Percentiles rank a stretch among this genome's conserved stretches.
Evolutionary conservation across 768 basidiomycete genomes (phyloP).

Genomic region (Lentinula detonsa): DNA sequence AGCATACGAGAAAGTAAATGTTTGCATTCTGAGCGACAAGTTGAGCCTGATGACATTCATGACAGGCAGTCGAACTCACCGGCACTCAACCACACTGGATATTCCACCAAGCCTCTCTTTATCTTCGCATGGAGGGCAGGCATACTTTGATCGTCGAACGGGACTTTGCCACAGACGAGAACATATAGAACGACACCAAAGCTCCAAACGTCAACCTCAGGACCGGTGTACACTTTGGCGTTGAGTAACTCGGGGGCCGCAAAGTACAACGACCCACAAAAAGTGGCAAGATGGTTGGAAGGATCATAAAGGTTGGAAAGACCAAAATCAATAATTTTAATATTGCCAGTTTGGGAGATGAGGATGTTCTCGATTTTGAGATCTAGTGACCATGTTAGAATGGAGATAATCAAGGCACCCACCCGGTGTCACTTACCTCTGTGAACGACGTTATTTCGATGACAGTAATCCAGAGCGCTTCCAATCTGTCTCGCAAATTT

Average conservation of each 20-base stretch:
- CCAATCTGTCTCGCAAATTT: conserved; percentile 99
- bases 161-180: conserved; percentile 96
- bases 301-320: conserved; percentile 95
- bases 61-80: conserved; percentile 43
- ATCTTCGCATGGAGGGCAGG: conserved; percentile 98
- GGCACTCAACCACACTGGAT: conserved; percentile 93
- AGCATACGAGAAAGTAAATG: conserved; percentile 91
- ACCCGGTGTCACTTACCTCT: conserved; percentile 46
- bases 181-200: conserved; percentile 98
- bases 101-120: conserved; percentile 94
- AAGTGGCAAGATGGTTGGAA: conserved; percentile 75
- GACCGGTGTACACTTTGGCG: conserved; percentile 94
- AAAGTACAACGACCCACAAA: conserved; percentile 97
- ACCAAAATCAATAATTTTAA: conserved; percentile 99
- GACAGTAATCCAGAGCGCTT: conserved; percentile 93
- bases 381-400: conserved; percentile 34
- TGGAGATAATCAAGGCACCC: background rate
- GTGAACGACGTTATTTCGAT: conserved; percentile 96
- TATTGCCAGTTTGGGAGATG: conserved; percentile 96
- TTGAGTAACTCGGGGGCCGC: conserved; percentile 97
- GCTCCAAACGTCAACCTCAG: conserved; percentile 98
- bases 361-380: conserved; percentile 99
- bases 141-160: conserved; percentile 99
- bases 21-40: conserved; percentile 75
- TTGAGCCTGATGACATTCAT: background rate